Conservation (phyloP, 352 stramenopile species). For the Globisporangium paddicum region DNA sequence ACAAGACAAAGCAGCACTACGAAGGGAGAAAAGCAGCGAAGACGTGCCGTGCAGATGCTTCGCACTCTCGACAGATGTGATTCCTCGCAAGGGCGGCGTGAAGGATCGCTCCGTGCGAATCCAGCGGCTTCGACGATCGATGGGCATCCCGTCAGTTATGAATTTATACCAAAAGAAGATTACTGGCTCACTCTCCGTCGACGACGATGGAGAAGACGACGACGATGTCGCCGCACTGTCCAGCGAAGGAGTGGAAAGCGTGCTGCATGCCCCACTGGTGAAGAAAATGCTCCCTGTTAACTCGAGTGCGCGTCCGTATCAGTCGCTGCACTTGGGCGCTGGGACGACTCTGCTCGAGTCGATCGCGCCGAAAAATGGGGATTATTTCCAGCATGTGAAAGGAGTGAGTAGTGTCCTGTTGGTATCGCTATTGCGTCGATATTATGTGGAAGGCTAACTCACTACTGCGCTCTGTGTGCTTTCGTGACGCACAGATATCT, state of each 20-base stretch:
- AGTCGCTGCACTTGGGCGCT: conserved; percentile 29
- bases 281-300: conserved; percentile 18
- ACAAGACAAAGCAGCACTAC: conserved; percentile 14
- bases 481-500: background rate
- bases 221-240: conserved; percentile 19
- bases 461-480: background rate
- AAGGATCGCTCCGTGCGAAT: conserved; percentile 23
- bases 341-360: conserved; percentile 41
- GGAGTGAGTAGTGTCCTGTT: background rate
- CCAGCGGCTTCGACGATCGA: conserved; percentile 26
- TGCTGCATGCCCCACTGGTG: conserved; percentile 22
- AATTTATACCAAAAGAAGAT: conserved; percentile 43
- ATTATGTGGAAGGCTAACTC: background rate
- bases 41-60: conserved; percentile 36
- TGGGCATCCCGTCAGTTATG: conserved; percentile 34
- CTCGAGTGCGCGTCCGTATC: conserved; percentile 29
- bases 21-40: background rate
- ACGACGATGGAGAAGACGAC: conserved; percentile 23
- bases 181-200: background rate
- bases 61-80: conserved; percentile 3
- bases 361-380: conserved; percentile 28
- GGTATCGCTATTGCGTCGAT: background rate
- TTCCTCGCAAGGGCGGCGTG: background rate
- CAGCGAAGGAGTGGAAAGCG: conserved; percentile 19
- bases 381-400: background rate